Evolutionary conservation across 352 stramenopile genomes (phyloP), one percentile per base, ranked within the genome.

Genomic region (Thraustochytrium sp.): DNA sequence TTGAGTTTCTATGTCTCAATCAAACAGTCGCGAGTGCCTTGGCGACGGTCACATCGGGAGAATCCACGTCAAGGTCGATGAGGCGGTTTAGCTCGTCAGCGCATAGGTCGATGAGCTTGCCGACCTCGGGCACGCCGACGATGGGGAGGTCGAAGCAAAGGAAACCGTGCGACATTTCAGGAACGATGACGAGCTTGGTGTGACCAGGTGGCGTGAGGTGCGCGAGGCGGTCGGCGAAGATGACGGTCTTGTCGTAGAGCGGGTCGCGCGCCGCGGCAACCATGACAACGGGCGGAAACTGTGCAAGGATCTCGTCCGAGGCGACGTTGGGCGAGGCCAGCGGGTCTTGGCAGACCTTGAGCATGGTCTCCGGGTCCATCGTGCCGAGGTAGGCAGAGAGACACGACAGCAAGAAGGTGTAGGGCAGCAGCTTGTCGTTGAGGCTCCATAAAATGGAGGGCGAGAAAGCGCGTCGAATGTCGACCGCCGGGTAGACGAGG

Each of bases 401-500:
- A 31, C 74, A 82, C 1, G 37, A 48, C 1, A 68, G 74, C 23
- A 82, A 34, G 36, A 82, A 82, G 8, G 51, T 40, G 42, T 73
- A 82, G 13, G 74, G 74, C 31, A 82, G 3, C 51, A 82, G 18
- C 38, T 55, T 26, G 55, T 82, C 74, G 46, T 73, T 82, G 3
- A 82, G n/a, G 36, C 37, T 82, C 74, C 74, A 82, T 9, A 82
- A 51, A 2, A 82, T 46, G 11, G 74, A 82, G 2, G 74, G 74
- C 21, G 55, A 68, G 26, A 82, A 82, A 8, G 36, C 37, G 16
- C 74, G 51, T 18, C 49, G 42, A 21, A 96, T 86, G 64, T 95
- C 95, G 11, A 96, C 89, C 38, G 92, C 92, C n/a, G 92, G 92
- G 80, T 95, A 95, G 88, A 94, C 94, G 72, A 95, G 88, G n/a